Evolutionary conservation across 2,329 filamentous ascomycete genomes (phyloP).

Genomic region (Bipolaris cookei): DNA sequence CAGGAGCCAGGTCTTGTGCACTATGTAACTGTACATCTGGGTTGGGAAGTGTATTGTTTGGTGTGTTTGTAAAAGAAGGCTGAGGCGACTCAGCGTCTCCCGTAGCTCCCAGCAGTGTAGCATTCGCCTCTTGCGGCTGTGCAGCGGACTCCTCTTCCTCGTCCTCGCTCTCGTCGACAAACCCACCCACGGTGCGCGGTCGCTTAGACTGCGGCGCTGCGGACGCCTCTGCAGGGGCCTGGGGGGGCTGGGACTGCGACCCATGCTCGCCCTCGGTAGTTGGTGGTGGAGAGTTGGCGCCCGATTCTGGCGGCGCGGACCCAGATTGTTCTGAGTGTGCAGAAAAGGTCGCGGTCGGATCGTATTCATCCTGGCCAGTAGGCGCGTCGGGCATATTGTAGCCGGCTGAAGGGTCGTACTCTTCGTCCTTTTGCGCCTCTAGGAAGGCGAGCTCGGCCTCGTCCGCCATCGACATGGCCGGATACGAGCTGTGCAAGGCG

Average conservation of each 20-base stretch:
- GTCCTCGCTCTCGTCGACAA: constrained; percentile 68
- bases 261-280: constrained; percentile 30
- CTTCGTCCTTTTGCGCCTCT: constrained; percentile 52
- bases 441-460: constrained; percentile 62
- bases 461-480: constrained; percentile 54
- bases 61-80: constrained; percentile 62
- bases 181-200: constrained; percentile 64
- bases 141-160: constrained; percentile 58
- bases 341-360: constrained; percentile 41
- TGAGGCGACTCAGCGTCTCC: constrained; percentile 58
- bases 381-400: constrained; percentile 53
- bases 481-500: constrained; percentile 9
- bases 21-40: constrained; percentile 68
- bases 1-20: constrained; percentile 59
- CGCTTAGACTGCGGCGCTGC: constrained; percentile 48
- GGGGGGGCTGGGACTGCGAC: constrained; percentile 31
- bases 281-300: constrained; percentile 36
- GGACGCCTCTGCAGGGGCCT: constrained; percentile 32
- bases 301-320: constrained; percentile 38
- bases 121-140: constrained; percentile 56
- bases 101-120: constrained; percentile 57
- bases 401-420: constrained; percentile 51
- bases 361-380: constrained; percentile 51
- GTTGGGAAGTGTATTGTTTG: constrained; percentile 60
- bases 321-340: constrained; percentile 35